These are phyloP conservation scores for Proteromonas lacertae DNA, from an alignment of 352 stramenopile species.

Conservation along the genomic window DNA sequence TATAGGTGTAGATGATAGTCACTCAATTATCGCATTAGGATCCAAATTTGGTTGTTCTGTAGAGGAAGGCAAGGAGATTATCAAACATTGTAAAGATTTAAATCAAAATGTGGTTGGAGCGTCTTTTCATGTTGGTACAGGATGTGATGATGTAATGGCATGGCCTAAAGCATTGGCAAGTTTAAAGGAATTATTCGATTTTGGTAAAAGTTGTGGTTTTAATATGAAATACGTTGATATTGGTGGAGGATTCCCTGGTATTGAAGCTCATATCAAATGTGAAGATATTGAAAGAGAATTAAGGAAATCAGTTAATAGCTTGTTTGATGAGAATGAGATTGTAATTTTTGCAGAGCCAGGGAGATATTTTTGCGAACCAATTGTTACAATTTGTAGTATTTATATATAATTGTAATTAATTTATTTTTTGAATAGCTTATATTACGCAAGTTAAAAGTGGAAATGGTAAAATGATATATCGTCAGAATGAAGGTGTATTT, in stretches of 20 bases:
- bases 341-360: too few species aligned
- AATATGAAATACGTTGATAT: constrained; percentile 64
- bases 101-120: constrained; percentile 47
- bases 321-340: too few species aligned
- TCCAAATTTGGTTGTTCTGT: constrained; percentile 68
- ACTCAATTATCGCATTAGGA: constrained; percentile 44
- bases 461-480: too few species aligned
- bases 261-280: too few species aligned
- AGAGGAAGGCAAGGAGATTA: constrained; percentile 37
- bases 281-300: too few species aligned
- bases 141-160: constrained; percentile 44
- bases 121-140: constrained; percentile 66
- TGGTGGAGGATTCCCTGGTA: constrained; percentile 58
- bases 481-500: too few species aligned
- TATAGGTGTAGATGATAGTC: constrained; percentile 63
- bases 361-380: too few species aligned
- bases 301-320: too few species aligned
- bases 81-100: constrained; percentile 32
- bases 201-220: constrained; percentile 25
- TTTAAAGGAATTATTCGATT: constrained; percentile 47
- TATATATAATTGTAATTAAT: too few species aligned
- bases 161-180: constrained; percentile 50
- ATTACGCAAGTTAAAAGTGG: too few species aligned
- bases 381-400: too few species aligned
- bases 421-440: too few species aligned